Evolutionary conservation across 2,329 filamentous ascomycete genomes (phyloP).

Genomic region (Gnomoniopsis sp.): DNA sequence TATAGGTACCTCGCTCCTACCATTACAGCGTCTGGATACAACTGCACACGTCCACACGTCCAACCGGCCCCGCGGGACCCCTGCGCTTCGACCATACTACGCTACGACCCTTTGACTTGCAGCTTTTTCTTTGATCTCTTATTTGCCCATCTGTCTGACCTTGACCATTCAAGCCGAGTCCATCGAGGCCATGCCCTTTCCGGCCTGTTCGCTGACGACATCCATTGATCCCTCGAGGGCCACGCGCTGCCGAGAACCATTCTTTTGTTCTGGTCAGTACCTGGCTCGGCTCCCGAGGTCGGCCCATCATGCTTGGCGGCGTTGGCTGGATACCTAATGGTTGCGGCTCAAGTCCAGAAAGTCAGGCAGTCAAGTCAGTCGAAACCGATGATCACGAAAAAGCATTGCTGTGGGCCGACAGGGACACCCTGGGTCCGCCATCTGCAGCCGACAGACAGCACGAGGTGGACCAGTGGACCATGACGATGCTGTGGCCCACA

Average conservation of each 20-base stretch:
- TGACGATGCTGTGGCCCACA: background rate
- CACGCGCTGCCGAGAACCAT: background rate
- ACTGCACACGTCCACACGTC: background rate
- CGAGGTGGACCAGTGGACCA: background rate
- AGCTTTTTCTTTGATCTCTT: background rate
- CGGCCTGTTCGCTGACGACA: background rate
- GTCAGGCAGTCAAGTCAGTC: background rate
- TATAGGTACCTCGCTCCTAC: background rate
- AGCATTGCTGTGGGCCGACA: background rate
- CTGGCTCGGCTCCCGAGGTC: background rate
- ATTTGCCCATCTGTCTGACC: background rate
- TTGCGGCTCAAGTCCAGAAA: background rate
- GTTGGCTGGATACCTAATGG: background rate
- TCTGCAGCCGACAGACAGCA: background rate
- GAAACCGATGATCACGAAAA: constrained; percentile 3
- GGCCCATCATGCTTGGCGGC: no score
- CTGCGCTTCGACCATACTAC: background rate
- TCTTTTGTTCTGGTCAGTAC: background rate
- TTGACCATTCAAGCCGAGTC: background rate
- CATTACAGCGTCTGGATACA: background rate
- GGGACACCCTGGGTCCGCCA: background rate
- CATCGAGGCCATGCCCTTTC: background rate
- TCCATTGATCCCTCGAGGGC: background rate
- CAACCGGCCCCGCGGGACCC: no score
- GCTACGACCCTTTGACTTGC: background rate